A percentile compares a stretch with the other conserved stretches of the same genome.
phyloP scores from a whole-genome alignment of 2,329 filamentous ascomycete genomes.

The Colletotrichum euphorbiae region DNA sequence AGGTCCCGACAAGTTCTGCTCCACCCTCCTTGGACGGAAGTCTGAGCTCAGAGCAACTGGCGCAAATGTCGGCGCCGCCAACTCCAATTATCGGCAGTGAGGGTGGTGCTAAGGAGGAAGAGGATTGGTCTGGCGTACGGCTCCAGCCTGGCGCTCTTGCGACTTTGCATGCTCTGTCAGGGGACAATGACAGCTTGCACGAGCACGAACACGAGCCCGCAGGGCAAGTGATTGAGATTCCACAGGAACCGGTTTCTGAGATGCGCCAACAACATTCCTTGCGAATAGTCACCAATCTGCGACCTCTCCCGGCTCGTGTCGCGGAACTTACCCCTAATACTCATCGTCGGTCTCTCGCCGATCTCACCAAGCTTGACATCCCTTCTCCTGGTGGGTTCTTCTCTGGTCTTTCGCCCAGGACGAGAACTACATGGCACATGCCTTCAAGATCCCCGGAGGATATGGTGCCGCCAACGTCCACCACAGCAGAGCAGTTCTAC shows the following conservation, averaged over 20 bases:
- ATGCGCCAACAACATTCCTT: constrained; percentile 66
- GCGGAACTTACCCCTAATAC: constrained; percentile 52
- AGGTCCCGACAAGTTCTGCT: constrained; percentile 79
- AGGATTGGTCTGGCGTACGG: constrained; percentile 78
- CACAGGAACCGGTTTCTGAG: constrained; percentile 57
- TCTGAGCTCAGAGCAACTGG: constrained; percentile 87
- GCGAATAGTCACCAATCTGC: constrained; percentile 60
- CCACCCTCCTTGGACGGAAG: constrained; percentile 93
- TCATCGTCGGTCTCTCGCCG: constrained; percentile 72
- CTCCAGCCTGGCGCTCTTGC: constrained; percentile 85
- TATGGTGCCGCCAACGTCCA: constrained; percentile 78
- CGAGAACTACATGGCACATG: constrained; percentile 85
- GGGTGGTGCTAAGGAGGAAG: constrained; percentile 65
- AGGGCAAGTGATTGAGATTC: constrained; percentile 60
- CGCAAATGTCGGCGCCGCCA: constrained; percentile 83
- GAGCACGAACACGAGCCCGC: constrained; percentile 73
- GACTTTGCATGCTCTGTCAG: constrained; percentile 80
- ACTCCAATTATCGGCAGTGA: constrained; percentile 78
- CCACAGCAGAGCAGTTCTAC: constrained; percentile 94
- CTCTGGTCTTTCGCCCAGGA: constrained; percentile 80
- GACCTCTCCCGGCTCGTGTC: constrained; percentile 44
- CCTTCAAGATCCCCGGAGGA: constrained; percentile 65
- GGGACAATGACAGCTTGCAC: constrained; percentile 60
- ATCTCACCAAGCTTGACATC: constrained; percentile 85
- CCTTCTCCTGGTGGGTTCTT: constrained; percentile 95